Evolutionary conservation across 495 filamentous ascomycete genomes (phyloP), one percentile per base, ranked within the genome.

Genomic region (Trichocladium uniseriatum): DNA sequence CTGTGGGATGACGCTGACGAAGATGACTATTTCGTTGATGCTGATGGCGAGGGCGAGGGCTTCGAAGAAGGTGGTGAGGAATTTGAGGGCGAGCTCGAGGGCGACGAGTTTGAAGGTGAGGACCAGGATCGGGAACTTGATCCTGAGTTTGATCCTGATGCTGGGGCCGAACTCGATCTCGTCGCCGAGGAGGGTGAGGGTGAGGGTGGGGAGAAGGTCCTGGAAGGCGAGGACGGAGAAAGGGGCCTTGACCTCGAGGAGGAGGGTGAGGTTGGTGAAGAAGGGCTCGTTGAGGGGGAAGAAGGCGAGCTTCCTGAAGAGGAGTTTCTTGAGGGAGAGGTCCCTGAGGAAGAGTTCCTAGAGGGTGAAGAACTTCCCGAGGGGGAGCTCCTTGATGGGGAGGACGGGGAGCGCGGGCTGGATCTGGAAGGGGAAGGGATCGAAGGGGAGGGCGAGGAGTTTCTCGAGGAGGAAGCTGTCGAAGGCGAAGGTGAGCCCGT

Each of bases 361-460:
- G 14, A 16, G 15, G 37, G n/a, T 6, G 37, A 18, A 3, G 37
- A 38, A 18, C 15, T 2, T 2, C 37, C 8, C 24, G 24, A 42
- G 13, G 35, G 29, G 7, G 49, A 40, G 13, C 9, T 27, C 19
- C 27, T 49, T 6, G 46, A 49, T 1, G 37, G 31, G 3, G 41
- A 55, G 20, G 37, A 41, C 2, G 39, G 39, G 6, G 48, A 51
- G 32, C 39, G 40, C 14, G 48, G 32, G 16, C 6, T 46, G 18
- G 46, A 49, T 13, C 20, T 21, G n/a, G n/a, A n/a, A n/a, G n/a
- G n/a, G n/a, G n/a, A n/a, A n/a, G n/a, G n/a, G n/a, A n/a, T n/a
- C n/a, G n/a, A n/a, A n/a, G n/a, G n/a, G n/a, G n/a, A n/a, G n/a
- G n/a, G n/a, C n/a, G n/a, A n/a, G n/a, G n/a, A n/a, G n/a, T n/a